Evolutionary conservation across 83 land plant genomes (phyloP).

Genomic region (Thuja plicata): DNA sequence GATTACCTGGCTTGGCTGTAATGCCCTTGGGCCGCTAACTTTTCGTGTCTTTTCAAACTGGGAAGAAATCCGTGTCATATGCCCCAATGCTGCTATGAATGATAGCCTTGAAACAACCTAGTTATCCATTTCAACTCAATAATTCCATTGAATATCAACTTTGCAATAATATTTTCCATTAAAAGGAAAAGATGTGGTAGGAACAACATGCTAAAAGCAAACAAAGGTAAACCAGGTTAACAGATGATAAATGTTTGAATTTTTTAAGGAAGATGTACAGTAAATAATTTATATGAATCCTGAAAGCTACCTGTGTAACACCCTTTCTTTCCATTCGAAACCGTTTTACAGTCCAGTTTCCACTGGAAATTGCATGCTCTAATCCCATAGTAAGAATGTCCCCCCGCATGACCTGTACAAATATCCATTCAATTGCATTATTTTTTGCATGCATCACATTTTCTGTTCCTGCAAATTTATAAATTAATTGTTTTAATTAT

Average conservation of each 20-base stretch:
- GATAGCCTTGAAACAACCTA: slow-evolving; percentile 92
- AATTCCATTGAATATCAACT: not conserved
- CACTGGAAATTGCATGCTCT: slow-evolving; percentile 94
- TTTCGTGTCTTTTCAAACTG: slow-evolving; percentile 99
- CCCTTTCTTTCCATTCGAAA: slow-evolving; percentile 92
- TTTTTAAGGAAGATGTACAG: not conserved
- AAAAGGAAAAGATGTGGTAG: not conserved
- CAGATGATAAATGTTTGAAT: not conserved
- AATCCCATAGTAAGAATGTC: slow-evolving; percentile 65
- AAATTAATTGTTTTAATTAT: not conserved
- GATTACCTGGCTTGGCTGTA: slow-evolving; percentile 96
- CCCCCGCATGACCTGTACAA: slow-evolving; percentile 40
- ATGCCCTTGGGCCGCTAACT: slow-evolving; percentile 99
- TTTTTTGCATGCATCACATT: too few species aligned
- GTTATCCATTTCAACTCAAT: not conserved
- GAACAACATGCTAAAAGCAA: not conserved
- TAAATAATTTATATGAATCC: not conserved
- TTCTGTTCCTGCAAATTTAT: not conserved
- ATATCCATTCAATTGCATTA: slow-evolving; percentile 12
- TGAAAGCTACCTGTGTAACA: slow-evolving; percentile 78
- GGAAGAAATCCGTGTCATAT: slow-evolving; percentile 88
- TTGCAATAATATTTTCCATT: not conserved
- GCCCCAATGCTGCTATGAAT: slow-evolving; percentile 85
- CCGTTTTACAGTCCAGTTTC: slow-evolving; percentile 87
- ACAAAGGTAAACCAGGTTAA: not conserved